These are phyloP conservation scores for Solanum aculeatissimum DNA, from an alignment of 305 asterid species.

Conservation along the genomic window DNA sequence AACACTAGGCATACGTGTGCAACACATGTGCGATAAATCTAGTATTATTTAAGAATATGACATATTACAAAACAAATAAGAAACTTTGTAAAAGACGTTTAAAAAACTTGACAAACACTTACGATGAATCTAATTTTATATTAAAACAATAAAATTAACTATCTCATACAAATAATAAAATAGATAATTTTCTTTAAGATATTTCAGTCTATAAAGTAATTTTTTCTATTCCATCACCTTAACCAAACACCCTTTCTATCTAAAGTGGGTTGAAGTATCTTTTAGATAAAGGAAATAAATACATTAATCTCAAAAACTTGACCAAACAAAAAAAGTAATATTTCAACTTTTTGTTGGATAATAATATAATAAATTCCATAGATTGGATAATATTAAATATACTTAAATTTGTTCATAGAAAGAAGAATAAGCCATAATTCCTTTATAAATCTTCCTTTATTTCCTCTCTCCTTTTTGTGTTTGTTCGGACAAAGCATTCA, in stretches of 20 bases:
- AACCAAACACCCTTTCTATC: neutral
- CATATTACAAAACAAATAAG: no score
- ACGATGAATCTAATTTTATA: no score
- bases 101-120: no score
- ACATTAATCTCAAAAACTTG: neutral
- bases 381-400: neutral
- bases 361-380: neutral
- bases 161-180: neutral
- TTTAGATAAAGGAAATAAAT: neutral
- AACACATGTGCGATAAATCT: no score
- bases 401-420: neutral
- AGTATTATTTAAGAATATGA: no score
- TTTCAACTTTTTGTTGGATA: neutral
- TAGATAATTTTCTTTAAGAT: no score
- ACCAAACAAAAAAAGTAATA: neutral
- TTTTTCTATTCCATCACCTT: no score
- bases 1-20: no score
- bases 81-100: no score
- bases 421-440: neutral
- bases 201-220: no score
- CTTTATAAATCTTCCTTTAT: neutral
- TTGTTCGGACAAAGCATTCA: neutral
- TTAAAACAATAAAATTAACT: neutral
- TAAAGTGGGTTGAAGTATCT: neutral
- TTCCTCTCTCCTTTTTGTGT: neutral